These are phyloP conservation scores for Cladosporium halotolerans DNA, from an alignment of 2,329 filamentous ascomycete species.

Conservation along the genomic window DNA sequence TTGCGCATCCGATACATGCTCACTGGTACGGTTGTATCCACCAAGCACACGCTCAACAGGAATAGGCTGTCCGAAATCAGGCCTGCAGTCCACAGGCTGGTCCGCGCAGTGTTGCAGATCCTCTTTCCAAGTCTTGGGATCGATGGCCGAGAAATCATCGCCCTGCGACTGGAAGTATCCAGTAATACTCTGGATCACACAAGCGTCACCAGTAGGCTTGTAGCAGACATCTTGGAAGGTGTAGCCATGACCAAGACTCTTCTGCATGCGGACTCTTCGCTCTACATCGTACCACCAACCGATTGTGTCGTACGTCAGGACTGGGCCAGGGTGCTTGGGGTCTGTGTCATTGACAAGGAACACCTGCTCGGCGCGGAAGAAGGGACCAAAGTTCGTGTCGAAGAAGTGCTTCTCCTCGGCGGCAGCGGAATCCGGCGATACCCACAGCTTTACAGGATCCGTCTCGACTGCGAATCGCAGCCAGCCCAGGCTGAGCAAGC, in stretches of 20 bases:
- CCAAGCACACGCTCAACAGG: conserved; percentile 81
- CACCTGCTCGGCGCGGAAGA: conserved; percentile 87
- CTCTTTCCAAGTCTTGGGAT: conserved; percentile 63
- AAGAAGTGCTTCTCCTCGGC: conserved; percentile 93
- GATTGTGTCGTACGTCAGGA: conserved; percentile 82
- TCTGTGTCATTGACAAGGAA: conserved; percentile 87
- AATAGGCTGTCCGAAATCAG: conserved; percentile 82
- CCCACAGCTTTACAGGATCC: conserved; percentile 89
- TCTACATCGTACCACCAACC: conserved; percentile 94
- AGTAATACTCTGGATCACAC: conserved; percentile 87
- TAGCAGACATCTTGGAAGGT: conserved; percentile 83
- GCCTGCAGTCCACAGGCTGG: conserved; percentile 67
- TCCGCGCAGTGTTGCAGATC: conserved; percentile 67
- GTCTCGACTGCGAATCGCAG: conserved; percentile 81
- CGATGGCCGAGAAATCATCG: conserved; percentile 38
- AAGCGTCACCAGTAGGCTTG: conserved; percentile 83
- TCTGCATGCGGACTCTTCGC: conserved; percentile 64
- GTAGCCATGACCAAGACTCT: conserved; percentile 61
- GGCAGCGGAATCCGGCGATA: conserved; percentile 86
- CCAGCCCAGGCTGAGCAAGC: conserved; percentile 79
- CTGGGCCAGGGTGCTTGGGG: conserved; percentile 59
- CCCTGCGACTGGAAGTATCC: conserved; percentile 71
- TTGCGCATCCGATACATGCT: conserved; percentile 59
- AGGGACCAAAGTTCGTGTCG: conserved; percentile 86
- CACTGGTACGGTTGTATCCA: conserved; percentile 59